These are phyloP conservation scores for Linum usitatissimum DNA, from an alignment of 345 rosid genomes.

Conservation along the genomic window DNA sequence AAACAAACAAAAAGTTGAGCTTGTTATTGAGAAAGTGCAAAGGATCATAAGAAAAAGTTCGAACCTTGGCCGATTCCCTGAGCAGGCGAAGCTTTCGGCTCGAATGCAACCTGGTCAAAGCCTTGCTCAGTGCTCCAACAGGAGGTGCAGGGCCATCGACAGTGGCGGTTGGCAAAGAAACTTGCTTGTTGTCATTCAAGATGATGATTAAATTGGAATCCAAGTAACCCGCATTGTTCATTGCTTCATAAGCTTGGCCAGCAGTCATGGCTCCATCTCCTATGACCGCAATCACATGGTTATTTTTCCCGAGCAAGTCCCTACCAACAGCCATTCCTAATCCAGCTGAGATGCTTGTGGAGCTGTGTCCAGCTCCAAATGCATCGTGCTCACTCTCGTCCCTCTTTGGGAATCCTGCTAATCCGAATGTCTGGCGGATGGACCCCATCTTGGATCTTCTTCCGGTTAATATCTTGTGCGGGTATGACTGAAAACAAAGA, in stretches of 20 bases:
- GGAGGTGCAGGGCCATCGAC: constrained; percentile 42
- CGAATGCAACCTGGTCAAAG: constrained; percentile 27
- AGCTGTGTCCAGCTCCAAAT: constrained; percentile 46
- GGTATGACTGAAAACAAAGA: constrained; percentile 18
- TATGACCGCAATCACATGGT: constrained; percentile 36
- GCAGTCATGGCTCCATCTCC: constrained; percentile 53
- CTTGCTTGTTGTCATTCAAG: constrained; percentile 41
- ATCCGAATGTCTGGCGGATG: constrained; percentile 35
- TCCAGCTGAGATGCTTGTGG: constrained; percentile 48
- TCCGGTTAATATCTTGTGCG: constrained; percentile 39
- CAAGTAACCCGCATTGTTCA: constrained; percentile 45
- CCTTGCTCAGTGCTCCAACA: constrained; percentile 33
- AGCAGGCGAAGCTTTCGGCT: constrained; percentile 20
- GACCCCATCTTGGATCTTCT: constrained; percentile 36
- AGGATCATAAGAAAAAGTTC: too few species aligned
- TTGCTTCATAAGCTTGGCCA: constrained; percentile 45
- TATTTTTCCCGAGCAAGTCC: constrained; percentile 33
- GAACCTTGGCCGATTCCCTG: constrained; percentile 32
- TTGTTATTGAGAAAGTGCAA: too few species aligned
- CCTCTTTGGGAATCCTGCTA: constrained; percentile 41
- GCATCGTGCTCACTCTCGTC: constrained; percentile 40
- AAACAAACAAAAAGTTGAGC: too few species aligned
- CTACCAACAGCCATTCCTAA: constrained; percentile 48
- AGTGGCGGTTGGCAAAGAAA: constrained; percentile 43
- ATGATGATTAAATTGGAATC: constrained; percentile 35